Evolutionary conservation across 352 stramenopile genomes (phyloP), one percentile per base, ranked within the genome.

Genomic region (Peronospora farinosa): DNA sequence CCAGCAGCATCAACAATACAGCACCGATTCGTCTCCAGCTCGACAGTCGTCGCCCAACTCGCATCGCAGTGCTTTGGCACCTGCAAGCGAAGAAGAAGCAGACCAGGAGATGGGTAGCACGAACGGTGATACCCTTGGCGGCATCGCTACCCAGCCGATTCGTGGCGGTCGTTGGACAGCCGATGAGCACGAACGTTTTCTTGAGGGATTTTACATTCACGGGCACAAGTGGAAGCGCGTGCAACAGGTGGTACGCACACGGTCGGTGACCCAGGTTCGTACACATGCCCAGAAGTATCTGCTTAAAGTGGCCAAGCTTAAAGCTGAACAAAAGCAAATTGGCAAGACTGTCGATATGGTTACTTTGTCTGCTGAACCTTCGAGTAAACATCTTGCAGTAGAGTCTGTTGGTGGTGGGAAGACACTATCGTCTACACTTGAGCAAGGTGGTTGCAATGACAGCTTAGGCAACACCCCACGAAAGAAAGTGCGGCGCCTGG

Each of bases 161-260:
- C 84, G 84, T 9, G 84, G 82, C 12, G 84, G 84, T 0, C 78
- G 84, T 17, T 95, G 84, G 84, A 91, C 78, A 1, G 77, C 77
- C 0, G 82, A 95, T 27, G 84, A 95, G 51, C 81, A 95, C 51
- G 81, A 95, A 36, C 81, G 84, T 3, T 95, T 95, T 50, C 55
- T 95, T 7, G 72, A 83, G 17, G 84, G 84, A 27, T 95, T 95
- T 56, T 77, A 76, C 48, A 81, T 91, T 54, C 80, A 92, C 40
- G 84, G 84, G 16, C 81, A 95, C 71, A 92, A 95, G 66, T 95
- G 84, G 84, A 95, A 95, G 62, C 81, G 84, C 30, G 84, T 95
- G 41, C 84, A 95, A 52, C 82, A 92, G 47, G 81, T 95, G 9
- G 84, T 95, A 3, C 79, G 81, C 55, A 91, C 80, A 27, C 72